Conservation (phyloP, 805 yeast species). For the Trichomonascus vanleenenianus region DNA sequence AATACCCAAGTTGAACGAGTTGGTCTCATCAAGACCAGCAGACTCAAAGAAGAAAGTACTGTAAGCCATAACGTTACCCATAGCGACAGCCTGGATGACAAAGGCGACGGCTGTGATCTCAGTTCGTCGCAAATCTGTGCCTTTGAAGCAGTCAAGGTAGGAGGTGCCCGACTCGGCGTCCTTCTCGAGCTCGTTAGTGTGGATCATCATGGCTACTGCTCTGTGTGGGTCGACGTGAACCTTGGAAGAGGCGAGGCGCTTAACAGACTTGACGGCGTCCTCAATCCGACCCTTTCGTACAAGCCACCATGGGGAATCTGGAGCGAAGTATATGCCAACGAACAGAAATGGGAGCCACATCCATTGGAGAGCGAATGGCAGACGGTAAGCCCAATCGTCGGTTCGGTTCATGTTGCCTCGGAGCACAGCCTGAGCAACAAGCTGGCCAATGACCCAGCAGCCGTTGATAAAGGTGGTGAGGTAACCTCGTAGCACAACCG, state of each 20-base stretch:
- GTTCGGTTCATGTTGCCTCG: slow-evolving; percentile 27
- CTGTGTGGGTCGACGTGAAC: slow-evolving; percentile 25
- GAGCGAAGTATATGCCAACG: slow-evolving; percentile 36
- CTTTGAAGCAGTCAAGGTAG: slow-evolving; percentile 39
- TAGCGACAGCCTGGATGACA: slow-evolving; percentile 40
- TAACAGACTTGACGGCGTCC: slow-evolving; percentile 36
- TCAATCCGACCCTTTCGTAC: slow-evolving; percentile 33
- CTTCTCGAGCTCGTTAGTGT: slow-evolving; percentile 11
- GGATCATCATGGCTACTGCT: slow-evolving; percentile 18
- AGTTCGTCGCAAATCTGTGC: slow-evolving; percentile 41
- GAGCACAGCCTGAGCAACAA: slow-evolving; percentile 45
- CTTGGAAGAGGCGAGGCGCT: slow-evolving; percentile 24
- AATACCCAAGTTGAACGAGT: slow-evolving; percentile 38
- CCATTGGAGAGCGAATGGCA: slow-evolving; percentile 17
- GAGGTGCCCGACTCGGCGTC: slow-evolving; percentile 3
- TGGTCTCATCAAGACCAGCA: slow-evolving; percentile 27
- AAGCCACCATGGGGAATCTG: slow-evolving; percentile 50
- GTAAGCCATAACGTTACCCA: slow-evolving; percentile 13
- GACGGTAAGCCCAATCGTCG: slow-evolving; percentile 14
- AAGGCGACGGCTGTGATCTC: slow-evolving; percentile 31
- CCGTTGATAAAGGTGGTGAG: slow-evolving; percentile 43
- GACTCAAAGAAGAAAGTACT: slow-evolving; percentile 45
- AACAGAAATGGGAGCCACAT: slow-evolving; percentile 15
- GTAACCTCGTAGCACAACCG: slow-evolving; percentile 40
- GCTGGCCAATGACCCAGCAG: slow-evolving; percentile 53